phyloP scores from a whole-genome alignment of 495 filamentous ascomycete species.

The Xylaria scruposa region DNA sequence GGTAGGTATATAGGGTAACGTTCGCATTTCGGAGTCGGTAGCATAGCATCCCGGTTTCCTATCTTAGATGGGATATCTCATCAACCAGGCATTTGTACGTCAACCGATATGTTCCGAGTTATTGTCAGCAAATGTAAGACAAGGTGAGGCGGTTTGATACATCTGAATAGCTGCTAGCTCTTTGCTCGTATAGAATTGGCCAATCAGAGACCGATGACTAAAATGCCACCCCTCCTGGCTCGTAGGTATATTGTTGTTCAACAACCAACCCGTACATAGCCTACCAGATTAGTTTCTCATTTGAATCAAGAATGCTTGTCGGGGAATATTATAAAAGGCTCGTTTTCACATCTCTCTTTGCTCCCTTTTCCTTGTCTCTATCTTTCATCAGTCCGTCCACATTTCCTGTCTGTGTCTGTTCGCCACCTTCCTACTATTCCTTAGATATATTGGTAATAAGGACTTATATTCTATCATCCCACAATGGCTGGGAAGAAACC shows the following conservation, averaged over 20 bases:
- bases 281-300: background rate
- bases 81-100: background rate
- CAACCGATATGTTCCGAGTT: constrained; percentile 16
- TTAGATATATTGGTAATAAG: background rate
- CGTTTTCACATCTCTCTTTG: background rate
- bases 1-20: constrained; percentile 9
- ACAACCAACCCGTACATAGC: background rate
- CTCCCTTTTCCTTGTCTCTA: background rate
- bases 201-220: constrained; percentile 1
- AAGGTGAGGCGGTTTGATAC: background rate
- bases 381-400: background rate
- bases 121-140: constrained; percentile 4
- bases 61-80: constrained; percentile 2
- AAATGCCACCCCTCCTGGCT: background rate
- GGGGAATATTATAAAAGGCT: constrained; percentile 4
- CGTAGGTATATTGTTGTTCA: background rate
- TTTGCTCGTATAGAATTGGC: constrained; percentile 20
- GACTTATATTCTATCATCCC: background rate
- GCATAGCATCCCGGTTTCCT: constrained; percentile 19
- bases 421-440: background rate
- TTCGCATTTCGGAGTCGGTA: constrained; percentile 8
- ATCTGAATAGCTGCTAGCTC: constrained; percentile 5
- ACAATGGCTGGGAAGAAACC: constrained; percentile 31
- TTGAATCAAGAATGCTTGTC: background rate
- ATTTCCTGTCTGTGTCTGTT: background rate